Evolutionary conservation across 2,329 filamentous ascomycete genomes (phyloP), one percentile per base, ranked within the genome.

Genomic region (Corinectria fuckeliana): DNA sequence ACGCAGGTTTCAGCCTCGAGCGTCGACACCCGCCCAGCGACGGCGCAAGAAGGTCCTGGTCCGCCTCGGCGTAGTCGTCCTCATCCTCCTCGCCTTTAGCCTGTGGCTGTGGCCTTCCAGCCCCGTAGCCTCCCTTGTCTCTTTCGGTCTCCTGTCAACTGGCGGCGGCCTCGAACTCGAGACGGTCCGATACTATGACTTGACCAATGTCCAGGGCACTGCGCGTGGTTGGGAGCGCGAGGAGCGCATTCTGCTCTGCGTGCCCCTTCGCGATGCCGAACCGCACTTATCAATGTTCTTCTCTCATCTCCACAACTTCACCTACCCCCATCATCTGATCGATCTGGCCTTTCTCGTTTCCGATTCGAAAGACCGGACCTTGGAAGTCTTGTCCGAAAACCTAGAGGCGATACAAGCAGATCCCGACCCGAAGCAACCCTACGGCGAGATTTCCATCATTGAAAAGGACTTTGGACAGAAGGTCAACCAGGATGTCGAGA

Each of bases 391-490:
- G 50, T 87, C 89, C 5, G 81, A 91, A 58, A 88, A 91, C 70
- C 80, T 99, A 52, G 86, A 92, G 67, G 86, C 88, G 38, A 84
- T 97, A 13, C 95, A 99, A 78, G 87, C 86, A 21, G 86, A 95
- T 61, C 82, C 88, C 20, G 91, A 97, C 68, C 87, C 89, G 10
- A 89, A 88, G 68, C 89, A 93, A 77, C 88, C 90, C 14, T 99
- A 93, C 73, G 95, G 95, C 61, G 95, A 99, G 79, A 95, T 99
- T 58, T 97, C 92, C 1, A 95, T 99, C 60, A 93, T 99, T 66
- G 92, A 98, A 78, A 99, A 99, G 79, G 94, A 99, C 76, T 99
- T 99, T 80, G 95, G 95, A 3, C 95, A 99, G 75, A 94, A 94
- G 75, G 95, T 99, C 60, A 92, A 96, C 64, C 95, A 99, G 77